Base-by-base conservation (phyloP, 192 early-diverging fungal species). In the Coemansia aciculifera region DNA sequence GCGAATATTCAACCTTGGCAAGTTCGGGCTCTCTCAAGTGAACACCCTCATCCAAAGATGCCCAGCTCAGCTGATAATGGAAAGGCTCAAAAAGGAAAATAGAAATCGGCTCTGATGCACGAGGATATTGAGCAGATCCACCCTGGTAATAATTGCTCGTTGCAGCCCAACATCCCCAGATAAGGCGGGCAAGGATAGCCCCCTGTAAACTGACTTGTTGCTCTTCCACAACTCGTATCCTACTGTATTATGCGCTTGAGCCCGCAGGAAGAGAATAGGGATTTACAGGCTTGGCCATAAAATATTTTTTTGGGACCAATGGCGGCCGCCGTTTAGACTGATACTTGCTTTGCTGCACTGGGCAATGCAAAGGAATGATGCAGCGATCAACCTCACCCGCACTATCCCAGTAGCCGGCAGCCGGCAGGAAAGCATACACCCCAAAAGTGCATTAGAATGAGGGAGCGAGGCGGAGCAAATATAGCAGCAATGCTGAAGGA, bases 271-370 rank as follows among this genome's bases (percentile, higher is more conserved):
- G 46, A 23, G 46, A 49, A 23, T 19, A 21, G 9, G 6, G 46
- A 49, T 49, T 49, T 49, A 21, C n/a, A 23, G 46, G 5, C 46
- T 23, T 49, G 46, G 54, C 29, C 15, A 13, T 9, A 38, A n/a
- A 39, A 23, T 12, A 39, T 57, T 57, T 57, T 57, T 57, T 32
- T 60, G 59, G 59, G 36, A 60, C 59, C 59, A 60, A 60, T 60
- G 34, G n/a, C 36, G n/a, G 36, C 11, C 59, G 37, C 31, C 23
- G 59, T 2, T 39, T 21, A 21, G 21, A 11, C 34, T 7, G 29
- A 34, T 59, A 32, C 57, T 10, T 59, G 57, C 19, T 59, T 59
- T 59, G 32, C 57, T 59, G 57, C 57, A 59, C 0, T 21, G 29
- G 5, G 13, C 32, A 17, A 34, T 59, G 57, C 57, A 59, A 36